Evolutionary conservation across 164 flowering plant species (phyloP).

Genomic region (Umbellularia californica): DNA sequence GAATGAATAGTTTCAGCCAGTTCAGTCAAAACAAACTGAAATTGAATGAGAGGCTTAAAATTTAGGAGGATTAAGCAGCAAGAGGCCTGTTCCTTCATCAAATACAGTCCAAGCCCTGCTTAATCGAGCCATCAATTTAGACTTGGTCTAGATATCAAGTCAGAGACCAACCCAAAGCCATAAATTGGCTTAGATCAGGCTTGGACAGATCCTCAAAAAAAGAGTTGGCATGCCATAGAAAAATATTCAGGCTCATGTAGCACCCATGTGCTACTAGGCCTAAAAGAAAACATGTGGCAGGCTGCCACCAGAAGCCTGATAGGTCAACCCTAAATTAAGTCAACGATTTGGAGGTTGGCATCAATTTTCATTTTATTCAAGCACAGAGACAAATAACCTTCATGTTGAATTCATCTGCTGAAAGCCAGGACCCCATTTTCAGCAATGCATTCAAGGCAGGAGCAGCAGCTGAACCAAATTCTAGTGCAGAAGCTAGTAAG

Average conservation of each 20-base stretch:
- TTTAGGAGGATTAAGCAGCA: too few relatives aligned
- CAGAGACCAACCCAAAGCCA: too few relatives aligned
- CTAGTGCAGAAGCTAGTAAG: slow-evolving; percentile 87
- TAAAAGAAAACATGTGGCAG: background rate
- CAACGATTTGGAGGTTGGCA: too few relatives aligned
- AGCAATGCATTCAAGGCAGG: slow-evolving; percentile 91
- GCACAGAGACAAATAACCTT: slow-evolving; percentile 46
- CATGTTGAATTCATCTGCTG: slow-evolving; percentile 68
- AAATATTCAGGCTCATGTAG: background rate
- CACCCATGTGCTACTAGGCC: background rate
- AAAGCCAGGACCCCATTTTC: slow-evolving; percentile 97
- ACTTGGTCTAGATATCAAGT: too few relatives aligned
- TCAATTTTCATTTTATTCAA: too few relatives aligned
- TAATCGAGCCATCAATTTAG: too few relatives aligned
- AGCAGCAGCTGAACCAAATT: slow-evolving; percentile 98
- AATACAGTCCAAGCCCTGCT: too few relatives aligned
- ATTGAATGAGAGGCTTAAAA: too few relatives aligned
- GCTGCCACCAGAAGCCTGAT: background rate
- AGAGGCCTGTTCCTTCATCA: too few relatives aligned
- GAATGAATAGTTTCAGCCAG: too few relatives aligned
- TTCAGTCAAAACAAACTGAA: too few relatives aligned
- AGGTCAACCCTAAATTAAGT: too few relatives aligned
- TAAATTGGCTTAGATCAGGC: background rate
- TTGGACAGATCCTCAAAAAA: background rate
- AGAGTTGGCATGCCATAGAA: background rate